phyloP scores from a whole-genome alignment of 169 alveolate species.

The Plasmodium adleri region DNA sequence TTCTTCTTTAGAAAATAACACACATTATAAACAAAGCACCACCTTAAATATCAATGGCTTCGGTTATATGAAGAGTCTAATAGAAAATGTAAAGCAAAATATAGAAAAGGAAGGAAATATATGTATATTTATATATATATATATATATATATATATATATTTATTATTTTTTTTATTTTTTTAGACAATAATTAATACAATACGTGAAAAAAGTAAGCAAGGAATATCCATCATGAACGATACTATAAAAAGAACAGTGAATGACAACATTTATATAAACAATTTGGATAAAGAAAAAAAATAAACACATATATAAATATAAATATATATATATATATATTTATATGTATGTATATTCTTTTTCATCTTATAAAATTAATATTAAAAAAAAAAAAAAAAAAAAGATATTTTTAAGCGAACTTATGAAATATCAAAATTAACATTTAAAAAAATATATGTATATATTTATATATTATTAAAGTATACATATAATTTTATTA shows the following conservation, averaged over 20 bases:
- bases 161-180: not conserved
- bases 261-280: constrained; percentile 15
- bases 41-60: constrained; percentile 30
- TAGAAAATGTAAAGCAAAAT: constrained; percentile 18
- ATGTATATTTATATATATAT: no score
- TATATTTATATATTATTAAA: no score
- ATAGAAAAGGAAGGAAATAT: not conserved
- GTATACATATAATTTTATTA: no score
- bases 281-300: constrained; percentile 13
- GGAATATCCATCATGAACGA: constrained; percentile 58
- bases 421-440: no score
- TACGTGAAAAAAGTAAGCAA: constrained; percentile 47
- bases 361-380: no score
- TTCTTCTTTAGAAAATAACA: constrained; percentile 14
- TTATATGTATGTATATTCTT: no score
- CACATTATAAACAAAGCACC: constrained; percentile 37
- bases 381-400: no score
- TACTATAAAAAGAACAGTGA: constrained; percentile 19
- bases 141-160: no score
- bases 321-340: no score
- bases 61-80: constrained; percentile 36
- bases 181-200: constrained; percentile 37
- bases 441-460: no score
- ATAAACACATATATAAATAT: no score
- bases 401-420: no score